Evolutionary conservation across 345 rosid genomes (phyloP), one percentile per base, ranked within the genome.

Genomic region (Eucalyptus urophylla): DNA sequence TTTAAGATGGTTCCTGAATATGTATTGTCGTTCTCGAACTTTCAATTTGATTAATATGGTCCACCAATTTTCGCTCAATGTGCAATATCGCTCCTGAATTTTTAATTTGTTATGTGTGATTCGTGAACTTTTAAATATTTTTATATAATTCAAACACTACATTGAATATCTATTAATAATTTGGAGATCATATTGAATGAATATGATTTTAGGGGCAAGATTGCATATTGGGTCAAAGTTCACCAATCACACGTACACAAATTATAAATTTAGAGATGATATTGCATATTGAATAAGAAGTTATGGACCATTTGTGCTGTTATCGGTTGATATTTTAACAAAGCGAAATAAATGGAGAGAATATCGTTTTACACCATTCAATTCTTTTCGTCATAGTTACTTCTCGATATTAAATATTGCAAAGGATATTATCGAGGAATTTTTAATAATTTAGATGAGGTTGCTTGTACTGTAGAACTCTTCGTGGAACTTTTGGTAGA

Each of bases 31-130:
- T 60, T 60, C 14, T 2, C 1, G 0, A 60, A 60, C 6, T 25
- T 60, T 60, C 1, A 1, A 58, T 25, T 25, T 27, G 65, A 2
- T 60, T 6, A 27, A 60, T 60, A 25, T 25, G 29, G 8, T 60
- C 5, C 25, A 8, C 2, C 4, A 21, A 53, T 53, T 53, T 53
- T 53, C 1, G 2, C 58, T 21, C 25, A 21, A 21, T 8, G 2
- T 53, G 5, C 0, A 53, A 53, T 53, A 1, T 4, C 5, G 1
- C 9, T 53, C 25, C 0, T 53, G 4, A 4, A 53, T 53, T 53
- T 53, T 53, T 53, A 53, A 53, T 53, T 53, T 53, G 5, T 53
- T 21, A 19, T 53, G 1, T 8, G 58, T 53, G 25, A 21, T 53
- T 11, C 2, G 0, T 53, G 25, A 53, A 53, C 5, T 3, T 53